These are phyloP conservation scores for Panicum miliaceum DNA, from an alignment of 176 grass and related monocot genomes.

Conservation along the genomic window DNA sequence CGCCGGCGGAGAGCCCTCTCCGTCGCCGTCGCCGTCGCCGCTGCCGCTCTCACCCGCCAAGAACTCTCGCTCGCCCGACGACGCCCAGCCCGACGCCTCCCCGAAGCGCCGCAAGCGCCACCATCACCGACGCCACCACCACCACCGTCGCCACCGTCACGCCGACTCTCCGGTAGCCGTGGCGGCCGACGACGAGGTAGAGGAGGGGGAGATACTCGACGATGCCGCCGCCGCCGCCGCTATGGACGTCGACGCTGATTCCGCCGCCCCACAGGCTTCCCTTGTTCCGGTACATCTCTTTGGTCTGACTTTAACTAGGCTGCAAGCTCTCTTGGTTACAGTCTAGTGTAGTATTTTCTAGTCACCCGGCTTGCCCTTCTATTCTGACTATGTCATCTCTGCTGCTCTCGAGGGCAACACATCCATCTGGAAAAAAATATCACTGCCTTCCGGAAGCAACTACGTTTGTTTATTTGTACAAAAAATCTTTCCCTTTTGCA, in stretches of 20 bases:
- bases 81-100: slow-evolving; percentile 40
- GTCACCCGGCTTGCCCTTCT: background rate
- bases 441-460: background rate
- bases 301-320: background rate
- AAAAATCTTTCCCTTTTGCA: background rate
- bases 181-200: slow-evolving; percentile 52
- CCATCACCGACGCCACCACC: slow-evolving; percentile 33
- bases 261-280: slow-evolving; percentile 6
- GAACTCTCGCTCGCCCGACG: slow-evolving; percentile 57
- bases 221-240: slow-evolving; percentile 15
- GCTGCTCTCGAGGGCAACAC: background rate
- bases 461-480: background rate
- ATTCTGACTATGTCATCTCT: background rate
- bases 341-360: background rate
- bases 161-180: slow-evolving; percentile 10
- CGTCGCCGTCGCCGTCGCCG: slow-evolving; percentile 29
- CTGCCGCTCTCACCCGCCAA: slow-evolving; percentile 52
- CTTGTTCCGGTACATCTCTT: slow-evolving; percentile 64
- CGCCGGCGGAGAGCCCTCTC: background rate
- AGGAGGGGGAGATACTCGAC: slow-evolving; percentile 96
- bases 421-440: background rate
- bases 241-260: slow-evolving; percentile 48
- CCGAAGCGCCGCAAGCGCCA: slow-evolving; percentile 76
- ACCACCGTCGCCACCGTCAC: slow-evolving; percentile 43
- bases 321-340: background rate